Evolutionary conservation across 805 yeast genomes (phyloP), one percentile per base, ranked within the genome.

Genomic region (Alloascoidea hylecoeti): DNA sequence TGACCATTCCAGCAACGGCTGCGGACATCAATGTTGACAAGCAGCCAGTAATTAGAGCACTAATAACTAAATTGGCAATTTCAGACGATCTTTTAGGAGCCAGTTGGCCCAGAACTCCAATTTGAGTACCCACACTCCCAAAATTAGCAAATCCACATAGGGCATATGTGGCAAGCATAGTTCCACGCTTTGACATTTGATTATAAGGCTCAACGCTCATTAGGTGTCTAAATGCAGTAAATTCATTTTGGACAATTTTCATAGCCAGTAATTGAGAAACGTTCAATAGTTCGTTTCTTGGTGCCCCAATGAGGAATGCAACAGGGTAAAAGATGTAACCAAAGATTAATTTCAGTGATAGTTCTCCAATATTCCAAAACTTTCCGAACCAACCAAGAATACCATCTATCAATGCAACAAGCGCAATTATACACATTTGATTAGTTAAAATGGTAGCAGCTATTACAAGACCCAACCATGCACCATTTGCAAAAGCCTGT

Each of bases 91-190:
- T 61, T 33, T 57, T 55, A 34, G 75, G 74, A 32, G 77, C 73
- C 47, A 74, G 55, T 37, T 73, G 63, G 42, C 70, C 66, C 47
- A 74, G 62, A 33, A 74, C 78, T 49, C 78, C 78, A 42, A 74
- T 54, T 42, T 72, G 72, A 41, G 72, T 72, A 47, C 78, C 79
- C 44, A 73, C 60, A 4, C 77, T 68, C 18, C 79, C 80, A 35
- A 74, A 57, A 54, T 74, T 74, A 27, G 78, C 69, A 52, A 73
- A 74, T 1, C 80, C 78, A 60, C 79, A 74, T 33, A 71, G 63
- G 14, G 75, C 73, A 44, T 71, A 74, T 14, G 79, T 73, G 30
- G 78, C 76, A 48, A 74, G 58, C 48, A 74, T 56, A 23, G 60
- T 61, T 30, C 72, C 72, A 54, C 79, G 66, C 38, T 60, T 54